These are phyloP conservation scores for Bolboschoenoplectus hybrid DNA, from an alignment of 202 grass and related monocot genomes.

Conservation along the genomic window DNA sequence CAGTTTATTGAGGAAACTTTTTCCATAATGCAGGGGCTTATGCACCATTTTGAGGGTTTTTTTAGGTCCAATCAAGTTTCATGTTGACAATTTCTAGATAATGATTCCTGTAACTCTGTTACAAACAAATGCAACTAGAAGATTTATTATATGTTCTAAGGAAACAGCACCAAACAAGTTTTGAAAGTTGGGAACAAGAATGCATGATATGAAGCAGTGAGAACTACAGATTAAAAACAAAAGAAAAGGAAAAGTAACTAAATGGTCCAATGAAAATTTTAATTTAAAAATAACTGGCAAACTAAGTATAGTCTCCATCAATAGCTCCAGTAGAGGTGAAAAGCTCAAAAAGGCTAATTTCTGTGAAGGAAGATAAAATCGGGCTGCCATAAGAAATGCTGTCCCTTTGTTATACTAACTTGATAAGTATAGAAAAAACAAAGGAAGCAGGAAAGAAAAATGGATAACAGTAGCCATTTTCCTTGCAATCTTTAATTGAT, in stretches of 20 bases:
- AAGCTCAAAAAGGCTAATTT: conserved; percentile 21
- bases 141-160: background rate
- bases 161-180: background rate
- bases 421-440: background rate
- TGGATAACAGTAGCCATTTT: background rate
- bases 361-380: background rate
- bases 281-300: background rate
- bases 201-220: background rate
- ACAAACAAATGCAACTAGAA: background rate
- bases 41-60: background rate
- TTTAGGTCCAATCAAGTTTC: background rate
- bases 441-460: background rate
- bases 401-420: background rate
- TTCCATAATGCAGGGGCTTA: background rate
- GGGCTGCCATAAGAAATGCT: background rate
- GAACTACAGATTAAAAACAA: background rate
- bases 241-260: background rate
- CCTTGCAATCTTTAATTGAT: background rate
- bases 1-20: background rate
- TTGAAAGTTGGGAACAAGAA: background rate
- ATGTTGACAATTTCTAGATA: background rate
- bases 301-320: background rate
- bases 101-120: background rate
- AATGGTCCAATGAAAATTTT: background rate
- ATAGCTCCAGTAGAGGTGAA: conserved; percentile 4